These are phyloP conservation scores for Exidia glandulosa DNA, from an alignment of 768 basidiomycete species.

Conservation along the genomic window DNA sequence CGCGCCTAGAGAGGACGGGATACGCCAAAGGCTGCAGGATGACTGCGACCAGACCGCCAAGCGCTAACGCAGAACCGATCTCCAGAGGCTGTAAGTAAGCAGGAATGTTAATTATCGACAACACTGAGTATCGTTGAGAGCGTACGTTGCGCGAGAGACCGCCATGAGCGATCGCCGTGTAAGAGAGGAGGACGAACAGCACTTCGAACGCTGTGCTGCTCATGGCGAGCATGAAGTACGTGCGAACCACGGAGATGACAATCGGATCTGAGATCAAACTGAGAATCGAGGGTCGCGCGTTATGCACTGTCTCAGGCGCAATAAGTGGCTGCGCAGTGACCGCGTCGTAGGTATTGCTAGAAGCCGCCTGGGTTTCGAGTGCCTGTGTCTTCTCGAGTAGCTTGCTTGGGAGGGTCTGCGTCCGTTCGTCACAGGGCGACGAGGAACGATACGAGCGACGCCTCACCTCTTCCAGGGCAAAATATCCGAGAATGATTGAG, in stretches of 20 bases:
- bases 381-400: neutral
- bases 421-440: neutral
- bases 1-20: neutral
- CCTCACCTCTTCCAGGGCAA: neutral
- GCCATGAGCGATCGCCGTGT: neutral
- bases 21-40: neutral
- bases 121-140: neutral
- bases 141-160: neutral
- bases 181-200: neutral
- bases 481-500: neutral
- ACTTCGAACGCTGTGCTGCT: neutral
- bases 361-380: neutral
- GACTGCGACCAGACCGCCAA: neutral
- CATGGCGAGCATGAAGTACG: neutral
- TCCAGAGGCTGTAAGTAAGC: neutral
- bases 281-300: neutral
- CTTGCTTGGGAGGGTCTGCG: neutral
- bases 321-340: neutral
- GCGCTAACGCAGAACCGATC: neutral
- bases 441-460: neutral
- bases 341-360: neutral
- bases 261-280: neutral
- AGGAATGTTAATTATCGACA: neutral
- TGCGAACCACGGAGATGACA: neutral
- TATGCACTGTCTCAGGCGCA: neutral